Base-by-base conservation (phyloP, 2,329 filamentous ascomycete genomes). In the Amesomyces nigricolor region DNA sequence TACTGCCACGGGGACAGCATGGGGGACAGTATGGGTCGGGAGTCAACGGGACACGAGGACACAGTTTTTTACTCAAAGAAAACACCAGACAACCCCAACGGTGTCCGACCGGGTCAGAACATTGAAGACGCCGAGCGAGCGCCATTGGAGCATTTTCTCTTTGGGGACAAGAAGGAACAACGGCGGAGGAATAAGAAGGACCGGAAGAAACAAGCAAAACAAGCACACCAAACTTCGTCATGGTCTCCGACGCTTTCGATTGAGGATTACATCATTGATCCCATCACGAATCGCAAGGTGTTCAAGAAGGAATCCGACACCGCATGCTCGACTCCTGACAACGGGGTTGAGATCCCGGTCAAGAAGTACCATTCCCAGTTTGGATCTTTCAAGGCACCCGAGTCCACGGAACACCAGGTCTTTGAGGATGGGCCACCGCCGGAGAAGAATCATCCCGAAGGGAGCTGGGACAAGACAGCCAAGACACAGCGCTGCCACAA, bases 231-330 rank as follows among this genome's bases (percentile, higher is more conserved):
- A 26, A 10, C 0, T 22, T 56, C 44, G 22, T 9, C 54, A 3
- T 30, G 7, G n/a, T 11, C 6, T 22, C 30, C 40, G 13, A 1
- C 2, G 35, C 6, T 53, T 16, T 44, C 47, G 30, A 60, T 62
- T 4, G 45, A 62, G 1, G 72, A 72, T 8, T 76, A 73, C 47
- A 66, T 73, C 17, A 82, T 84, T 43, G 80, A 84, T 54, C 80
- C 81, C 3, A 82, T 84, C 56, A 82, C 80, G 14, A 83, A 83
- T 58, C 75, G 79, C 35, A 80, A 75, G 57, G 72, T 80, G 3
- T 1, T 49, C 45, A 56, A 54, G 22, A 35, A 39, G 3, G 2
- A 16, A 0, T 1, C n/a, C 4, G 45, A 40, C 6, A 37, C 9
- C 11, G 4, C 61, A 19, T 62, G 58, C 51, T 60, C 60, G 1